Percentiles rank a stretch among this genome's conserved stretches.
These are phyloP conservation scores for Polychaeton citri DNA, from an alignment of 2,329 filamentous ascomycete genomes.

Conservation along the genomic window DNA sequence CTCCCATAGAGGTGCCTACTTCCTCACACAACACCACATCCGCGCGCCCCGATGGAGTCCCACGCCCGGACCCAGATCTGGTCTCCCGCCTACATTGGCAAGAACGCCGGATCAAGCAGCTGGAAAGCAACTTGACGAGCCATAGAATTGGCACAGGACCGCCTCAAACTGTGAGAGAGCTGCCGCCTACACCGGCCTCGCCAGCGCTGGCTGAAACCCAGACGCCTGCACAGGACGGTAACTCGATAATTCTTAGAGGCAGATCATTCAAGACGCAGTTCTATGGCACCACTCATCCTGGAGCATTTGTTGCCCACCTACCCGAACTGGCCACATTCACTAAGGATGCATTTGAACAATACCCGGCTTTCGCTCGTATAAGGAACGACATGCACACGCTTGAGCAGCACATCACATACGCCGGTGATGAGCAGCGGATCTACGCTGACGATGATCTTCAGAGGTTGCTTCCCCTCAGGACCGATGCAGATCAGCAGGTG, in stretches of 20 bases:
- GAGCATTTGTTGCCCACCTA: slow-evolving; percentile 17
- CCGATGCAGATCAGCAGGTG: slow-evolving; percentile 29
- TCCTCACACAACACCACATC: no score
- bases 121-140: slow-evolving; percentile 11
- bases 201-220: no score
- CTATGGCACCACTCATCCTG: slow-evolving; percentile 28
- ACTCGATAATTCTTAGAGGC: slow-evolving; percentile 30
- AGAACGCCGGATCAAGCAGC: slow-evolving; percentile 16
- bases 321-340: slow-evolving; percentile 17
- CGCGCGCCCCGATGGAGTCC: no score
- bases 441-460: slow-evolving; percentile 22
- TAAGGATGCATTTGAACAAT: slow-evolving; percentile 20
- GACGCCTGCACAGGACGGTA: slow-evolving; percentile 14
- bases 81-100: slow-evolving; percentile 14
- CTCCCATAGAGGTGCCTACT: no score
- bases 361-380: slow-evolving; percentile 17
- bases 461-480: slow-evolving; percentile 23
- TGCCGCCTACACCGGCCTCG: no score
- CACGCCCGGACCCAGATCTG: no score
- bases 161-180: no score
- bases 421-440: slow-evolving; percentile 9
- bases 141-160: no score
- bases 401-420: slow-evolving; percentile 11
- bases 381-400: slow-evolving; percentile 14
- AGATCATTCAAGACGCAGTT: slow-evolving; percentile 33